A percentile compares a stretch with the other conserved stretches of the same genome.
Conservation (phyloP, 768 basidiomycete species). For the Udeniomyces megalosporus region DNA sequence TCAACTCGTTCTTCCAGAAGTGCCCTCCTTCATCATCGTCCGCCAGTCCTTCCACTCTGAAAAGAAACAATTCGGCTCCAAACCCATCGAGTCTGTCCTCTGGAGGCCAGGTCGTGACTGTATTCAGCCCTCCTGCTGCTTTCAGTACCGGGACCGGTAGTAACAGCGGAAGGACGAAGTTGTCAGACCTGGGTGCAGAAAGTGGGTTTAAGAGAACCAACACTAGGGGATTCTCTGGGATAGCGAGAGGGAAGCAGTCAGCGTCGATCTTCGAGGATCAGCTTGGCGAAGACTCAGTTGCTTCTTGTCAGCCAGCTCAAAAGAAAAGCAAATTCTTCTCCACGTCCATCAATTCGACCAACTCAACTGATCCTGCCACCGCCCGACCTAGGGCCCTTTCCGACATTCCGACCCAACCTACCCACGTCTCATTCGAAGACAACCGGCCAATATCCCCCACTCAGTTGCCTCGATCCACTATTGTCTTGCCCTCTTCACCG, state of each 20-base stretch:
- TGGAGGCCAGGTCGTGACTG: not conserved
- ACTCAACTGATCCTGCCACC: not conserved
- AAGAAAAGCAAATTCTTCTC: conserved; percentile 6
- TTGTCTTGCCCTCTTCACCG: not conserved
- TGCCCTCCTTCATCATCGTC: not conserved
- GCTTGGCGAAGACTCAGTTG: not conserved
- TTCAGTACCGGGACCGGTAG: not conserved
- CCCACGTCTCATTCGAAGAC: not conserved
- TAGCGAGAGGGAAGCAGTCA: not conserved
- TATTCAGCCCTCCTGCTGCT: not conserved
- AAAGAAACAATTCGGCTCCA: not conserved
- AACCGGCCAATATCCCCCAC: not conserved
- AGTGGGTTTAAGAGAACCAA: no score
- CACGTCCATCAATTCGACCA: not conserved
- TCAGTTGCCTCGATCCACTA: not conserved
- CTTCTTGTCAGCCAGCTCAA: not conserved
- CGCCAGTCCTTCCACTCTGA: not conserved
- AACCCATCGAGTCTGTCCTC: not conserved
- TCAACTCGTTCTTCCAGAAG: conserved; percentile 8
- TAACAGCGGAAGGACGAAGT: not conserved
- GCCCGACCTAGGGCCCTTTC: not conserved
- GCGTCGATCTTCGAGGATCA: not conserved
- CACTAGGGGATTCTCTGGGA: not conserved
- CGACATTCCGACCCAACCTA: no score
- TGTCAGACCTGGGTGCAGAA: not conserved